Conservation (phyloP, 371 early-diverging fungal species). For the Mortierella sp. region DNA sequence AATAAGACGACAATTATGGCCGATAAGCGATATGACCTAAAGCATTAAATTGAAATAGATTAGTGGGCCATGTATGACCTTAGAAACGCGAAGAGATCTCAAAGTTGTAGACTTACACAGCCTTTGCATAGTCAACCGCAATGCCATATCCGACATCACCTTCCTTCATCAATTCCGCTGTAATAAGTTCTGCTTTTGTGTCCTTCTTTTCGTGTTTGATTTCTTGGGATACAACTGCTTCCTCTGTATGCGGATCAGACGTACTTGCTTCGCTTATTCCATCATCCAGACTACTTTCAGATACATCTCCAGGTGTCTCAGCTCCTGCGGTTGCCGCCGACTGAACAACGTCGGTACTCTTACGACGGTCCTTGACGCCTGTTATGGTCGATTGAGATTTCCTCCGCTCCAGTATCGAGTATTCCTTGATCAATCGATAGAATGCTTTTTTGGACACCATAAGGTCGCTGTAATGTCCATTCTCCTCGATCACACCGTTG, state of each 20-base stretch:
- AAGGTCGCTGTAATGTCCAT: constrained; percentile 62
- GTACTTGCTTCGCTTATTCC: constrained; percentile 36
- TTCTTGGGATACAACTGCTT: neutral
- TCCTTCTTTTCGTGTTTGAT: constrained; percentile 14
- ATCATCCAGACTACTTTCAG: constrained; percentile 46
- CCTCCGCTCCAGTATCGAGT: constrained; percentile 7
- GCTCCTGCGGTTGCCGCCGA: neutral
- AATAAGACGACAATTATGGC: constrained; percentile 15
- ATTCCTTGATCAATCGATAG: constrained; percentile 58
- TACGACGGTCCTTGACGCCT: neutral
- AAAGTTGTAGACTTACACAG: constrained; percentile 20
- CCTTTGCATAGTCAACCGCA: constrained; percentile 12
- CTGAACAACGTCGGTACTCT: neutral
- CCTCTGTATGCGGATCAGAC: constrained; percentile 51
- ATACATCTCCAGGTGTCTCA: neutral
- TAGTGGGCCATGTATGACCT: neutral
- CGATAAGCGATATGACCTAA: constrained; percentile 12
- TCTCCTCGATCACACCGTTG: constrained; percentile 65
- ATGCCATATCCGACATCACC: constrained; percentile 19
- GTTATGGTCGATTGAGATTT: neutral
- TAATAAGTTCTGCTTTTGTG: constrained; percentile 20
- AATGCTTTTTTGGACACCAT: constrained; percentile 57
- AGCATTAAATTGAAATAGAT: neutral
- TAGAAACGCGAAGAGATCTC: no score
- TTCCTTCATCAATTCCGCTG: constrained; percentile 21